These are phyloP conservation scores for Pezicula neosporulosa DNA, from an alignment of 2,329 filamentous ascomycete genomes.

Conservation along the genomic window DNA sequence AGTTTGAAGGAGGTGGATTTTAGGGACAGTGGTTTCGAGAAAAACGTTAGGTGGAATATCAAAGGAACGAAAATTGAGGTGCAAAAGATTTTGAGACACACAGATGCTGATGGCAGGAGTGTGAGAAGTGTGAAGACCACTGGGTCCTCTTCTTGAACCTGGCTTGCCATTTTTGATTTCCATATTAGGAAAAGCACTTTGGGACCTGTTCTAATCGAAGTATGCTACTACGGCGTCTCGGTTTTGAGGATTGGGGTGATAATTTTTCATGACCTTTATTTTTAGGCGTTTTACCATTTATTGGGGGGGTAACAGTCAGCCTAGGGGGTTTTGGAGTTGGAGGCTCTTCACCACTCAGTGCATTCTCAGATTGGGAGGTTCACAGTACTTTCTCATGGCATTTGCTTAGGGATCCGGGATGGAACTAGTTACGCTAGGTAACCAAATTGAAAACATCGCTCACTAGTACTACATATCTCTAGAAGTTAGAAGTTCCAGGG, in stretches of 20 bases:
- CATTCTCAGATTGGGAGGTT: no score
- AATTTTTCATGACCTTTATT: no score
- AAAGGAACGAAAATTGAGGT: conserved; percentile 12
- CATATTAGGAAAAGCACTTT: background rate
- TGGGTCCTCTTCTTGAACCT: background rate
- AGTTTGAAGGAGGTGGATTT: conserved; percentile 14
- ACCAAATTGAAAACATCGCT: no score
- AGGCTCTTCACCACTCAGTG: no score
- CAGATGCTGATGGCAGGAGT: conserved; percentile 3
- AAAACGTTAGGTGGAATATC: conserved; percentile 13
- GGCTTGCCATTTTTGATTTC: background rate
- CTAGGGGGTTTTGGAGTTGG: no score
- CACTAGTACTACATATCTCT: no score
- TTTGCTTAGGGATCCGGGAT: no score
- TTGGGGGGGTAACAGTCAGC: no score
- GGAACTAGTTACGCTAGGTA: no score
- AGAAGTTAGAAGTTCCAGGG: no score
- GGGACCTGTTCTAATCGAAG: background rate
- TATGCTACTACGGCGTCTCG: background rate
- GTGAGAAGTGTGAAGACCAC: background rate
- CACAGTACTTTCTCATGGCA: no score
- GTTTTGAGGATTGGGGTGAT: background rate
- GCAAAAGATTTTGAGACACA: conserved; percentile 4
- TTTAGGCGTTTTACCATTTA: no score
- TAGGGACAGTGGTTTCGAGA: conserved; percentile 14